These are phyloP conservation scores for Syzygium syzygioides DNA, from an alignment of 441 rosid genomes.

Conservation along the genomic window DNA sequence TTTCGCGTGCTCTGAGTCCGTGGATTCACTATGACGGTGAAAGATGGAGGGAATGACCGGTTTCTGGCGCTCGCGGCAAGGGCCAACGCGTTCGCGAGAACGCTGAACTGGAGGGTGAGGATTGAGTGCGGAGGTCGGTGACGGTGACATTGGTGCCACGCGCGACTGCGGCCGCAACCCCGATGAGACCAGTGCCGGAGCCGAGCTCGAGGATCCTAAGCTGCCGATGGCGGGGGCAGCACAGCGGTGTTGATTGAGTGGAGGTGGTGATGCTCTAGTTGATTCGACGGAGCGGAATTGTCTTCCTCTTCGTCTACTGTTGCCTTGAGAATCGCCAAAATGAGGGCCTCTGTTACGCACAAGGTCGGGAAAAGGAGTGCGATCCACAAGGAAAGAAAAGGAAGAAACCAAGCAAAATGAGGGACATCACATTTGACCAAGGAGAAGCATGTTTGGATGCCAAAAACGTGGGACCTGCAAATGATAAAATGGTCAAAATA, in stretches of 20 bases:
- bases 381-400: background rate
- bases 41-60: background rate
- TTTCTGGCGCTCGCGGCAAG: fast-evolving
- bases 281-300: slow-evolving; percentile 6
- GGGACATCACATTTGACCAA: fast-evolving
- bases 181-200: slow-evolving; percentile 74
- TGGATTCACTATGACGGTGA: background rate
- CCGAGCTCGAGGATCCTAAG: slow-evolving; percentile 73
- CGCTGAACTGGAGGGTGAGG: slow-evolving; percentile 58
- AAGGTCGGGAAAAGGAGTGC: background rate
- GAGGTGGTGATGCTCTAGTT: slow-evolving; percentile 35
- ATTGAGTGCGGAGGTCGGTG: slow-evolving; percentile 78
- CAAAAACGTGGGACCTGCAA: background rate
- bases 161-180: slow-evolving; percentile 53
- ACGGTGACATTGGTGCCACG: slow-evolving; percentile 53
- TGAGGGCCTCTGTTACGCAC: background rate
- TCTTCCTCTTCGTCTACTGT: background rate
- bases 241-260: slow-evolving; percentile 22
- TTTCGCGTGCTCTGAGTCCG: background rate
- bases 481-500: background rate
- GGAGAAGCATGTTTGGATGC: background rate
- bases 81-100: slow-evolving; percentile 5
- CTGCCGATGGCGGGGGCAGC: slow-evolving; percentile 42
- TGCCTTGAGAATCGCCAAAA: too few relatives aligned
- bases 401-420: background rate